Evolutionary conservation across 352 stramenopile genomes (phyloP), one percentile per base, ranked within the genome.

Genomic region (Globisporangium nunn): DNA sequence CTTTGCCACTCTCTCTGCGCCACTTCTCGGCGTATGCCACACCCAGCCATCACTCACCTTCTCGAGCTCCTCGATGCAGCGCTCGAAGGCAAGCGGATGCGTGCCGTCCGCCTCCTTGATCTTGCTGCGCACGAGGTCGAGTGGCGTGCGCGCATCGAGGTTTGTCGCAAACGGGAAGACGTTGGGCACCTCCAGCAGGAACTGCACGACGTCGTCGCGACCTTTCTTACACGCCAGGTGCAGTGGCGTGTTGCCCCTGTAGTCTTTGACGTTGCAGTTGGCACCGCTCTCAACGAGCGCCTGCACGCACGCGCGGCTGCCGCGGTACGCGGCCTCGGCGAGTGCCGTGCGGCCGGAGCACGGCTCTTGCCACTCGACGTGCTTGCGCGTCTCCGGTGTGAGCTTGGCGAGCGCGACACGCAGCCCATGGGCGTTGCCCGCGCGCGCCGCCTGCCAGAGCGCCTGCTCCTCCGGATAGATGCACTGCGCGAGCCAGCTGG

Each of bases 341-440:
- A 89, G 58, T 35, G 77, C 67, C 0, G 79, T 80, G 18, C 69
- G 67, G 2, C 72, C 67, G 1, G 63, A 76, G 51, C 65, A 72
- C 7, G 72, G 70, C 54, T 87, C 75, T 30, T 81, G 70, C 70
- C 72, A 87, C 50, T 87, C 74, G n/a, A 88, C 52, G 44, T 66
- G 73, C 30, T 66, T 59, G 33, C 64, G 72, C 28, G 68, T 83
- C 49, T 72, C 60, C 1, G 58, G 61, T 29, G 71, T 83, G 6
- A 84, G 65, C 10, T 63, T 63, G 29, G 60, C 64, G 39, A 72
- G 56, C 17, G 71, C 70, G 7, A 56, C 59, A 28, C 66, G 76
- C 33, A 87, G 67, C 28, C 64, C 40, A 11, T 64, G 31, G 47
- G 63, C 64, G 45, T 86, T 67, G n/a, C 64, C 71, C 7, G 69